Conservation (phyloP, 306 rosid species). For the Neltuma alba region DNA sequence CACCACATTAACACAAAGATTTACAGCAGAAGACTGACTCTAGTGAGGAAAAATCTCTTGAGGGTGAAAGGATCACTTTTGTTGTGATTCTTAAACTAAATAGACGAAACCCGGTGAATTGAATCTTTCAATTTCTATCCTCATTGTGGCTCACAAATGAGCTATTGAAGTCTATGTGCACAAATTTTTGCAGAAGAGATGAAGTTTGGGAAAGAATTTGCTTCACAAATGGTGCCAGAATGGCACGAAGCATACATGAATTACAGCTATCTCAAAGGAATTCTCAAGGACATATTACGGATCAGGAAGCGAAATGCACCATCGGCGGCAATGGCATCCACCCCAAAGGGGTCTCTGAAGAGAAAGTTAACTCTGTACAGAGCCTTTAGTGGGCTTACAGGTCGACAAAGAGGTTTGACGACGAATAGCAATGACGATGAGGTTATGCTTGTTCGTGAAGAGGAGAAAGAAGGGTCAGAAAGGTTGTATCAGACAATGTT, state of each 20-base stretch:
- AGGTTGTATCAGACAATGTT: slow-evolving; percentile 54
- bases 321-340: slow-evolving; percentile 41
- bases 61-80: too few relatives aligned
- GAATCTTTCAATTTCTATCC: neutral
- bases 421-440: slow-evolving; percentile 52
- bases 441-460: slow-evolving; percentile 53
- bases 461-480: slow-evolving; percentile 38
- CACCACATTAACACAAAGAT: neutral
- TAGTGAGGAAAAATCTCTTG: too few relatives aligned
- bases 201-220: slow-evolving; percentile 83
- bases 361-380: slow-evolving; percentile 60
- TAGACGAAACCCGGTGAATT: neutral
- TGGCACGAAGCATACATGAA: slow-evolving; percentile 84
- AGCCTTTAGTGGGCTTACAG: slow-evolving; percentile 73
- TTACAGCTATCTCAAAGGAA: slow-evolving; percentile 54
- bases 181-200: slow-evolving; percentile 38
- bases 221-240: slow-evolving; percentile 75
- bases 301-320: slow-evolving; percentile 30
- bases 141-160: neutral
- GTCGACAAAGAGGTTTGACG: slow-evolving; percentile 42
- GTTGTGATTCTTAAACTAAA: neutral
- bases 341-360: slow-evolving; percentile 50
- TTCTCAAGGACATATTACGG: slow-evolving; percentile 44
- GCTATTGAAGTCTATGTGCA: neutral
- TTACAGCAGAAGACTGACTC: too few relatives aligned